Evolutionary conservation across 2,329 filamentous ascomycete genomes (phyloP), one percentile per base, ranked within the genome.

Genomic region (Alternaria gaisen): DNA sequence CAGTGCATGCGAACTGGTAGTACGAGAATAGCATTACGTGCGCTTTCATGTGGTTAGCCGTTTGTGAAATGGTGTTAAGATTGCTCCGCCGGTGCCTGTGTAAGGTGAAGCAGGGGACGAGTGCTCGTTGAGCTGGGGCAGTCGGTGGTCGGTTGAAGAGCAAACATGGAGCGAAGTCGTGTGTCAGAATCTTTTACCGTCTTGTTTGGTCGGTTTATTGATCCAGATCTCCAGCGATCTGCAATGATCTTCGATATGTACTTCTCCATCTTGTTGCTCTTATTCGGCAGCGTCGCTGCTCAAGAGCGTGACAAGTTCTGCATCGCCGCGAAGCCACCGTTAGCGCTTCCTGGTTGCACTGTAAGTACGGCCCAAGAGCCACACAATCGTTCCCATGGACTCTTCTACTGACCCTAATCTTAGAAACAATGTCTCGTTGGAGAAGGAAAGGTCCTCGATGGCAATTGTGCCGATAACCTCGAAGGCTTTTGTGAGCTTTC

Each of bases 1-100:
- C 16, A 11, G 34, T 52, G 34, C 48, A 51, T 38, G 22, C 14
- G n/a, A 52, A 52, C 34, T 18, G 22, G 48, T 52, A 52, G 36
- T 40, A 40, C 22, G 7, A 8, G 20, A 20, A 36, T 5, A 20
- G n/a, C 22, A 12, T 26, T 11, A 24, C 6, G 14, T 51, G 16
- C 32, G 20, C 22, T 7, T 28, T 38, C 10, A 26, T 56, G 53
- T 38, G n/a, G 32, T 16, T 28, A 16, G 8, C 41, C 30, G 53
- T 38, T 47, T 56, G 32, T 42, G 5, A 38, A 47, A 28, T 47
- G 16, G 4, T 7, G 30, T 34, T 10, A 22, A 44, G 24, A n/a
- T 40, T 55, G 18, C 10, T 9, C 7, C 26, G 9, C 18, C 16
- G 14, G 14, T 51, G 14, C 7, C n/a, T 14, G 48, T 51, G 34